Evolutionary conservation across 331 rosid genomes (phyloP).

Genomic region (Pyrus hybrid): DNA sequence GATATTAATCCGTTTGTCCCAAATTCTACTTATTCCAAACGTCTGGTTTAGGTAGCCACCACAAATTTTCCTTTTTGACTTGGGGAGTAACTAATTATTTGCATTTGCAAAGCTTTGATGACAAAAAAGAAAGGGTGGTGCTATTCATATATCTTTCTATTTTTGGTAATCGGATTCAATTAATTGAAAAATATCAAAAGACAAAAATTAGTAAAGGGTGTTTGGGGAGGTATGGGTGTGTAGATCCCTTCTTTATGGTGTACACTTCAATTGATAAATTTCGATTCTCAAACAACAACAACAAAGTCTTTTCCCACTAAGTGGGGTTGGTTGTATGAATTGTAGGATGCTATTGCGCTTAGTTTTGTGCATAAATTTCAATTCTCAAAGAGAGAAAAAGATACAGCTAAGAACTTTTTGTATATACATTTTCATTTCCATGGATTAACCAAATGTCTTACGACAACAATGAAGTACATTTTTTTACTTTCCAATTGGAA

Average conservation of each 20-base stretch:
- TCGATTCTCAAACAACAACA: no score
- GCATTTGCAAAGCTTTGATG: not conserved
- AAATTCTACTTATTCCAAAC: not conserved
- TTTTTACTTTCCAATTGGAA: not conserved
- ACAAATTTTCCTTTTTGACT: not conserved
- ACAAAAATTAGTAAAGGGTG: no score
- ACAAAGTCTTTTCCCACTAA: no score
- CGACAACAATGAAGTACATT: not conserved
- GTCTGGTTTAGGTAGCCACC: not conserved
- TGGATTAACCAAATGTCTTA: not conserved
- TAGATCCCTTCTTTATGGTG: no score
- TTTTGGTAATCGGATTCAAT: no score
- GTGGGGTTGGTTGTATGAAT: accelerated
- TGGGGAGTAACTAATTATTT: not conserved
- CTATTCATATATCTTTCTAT: no score
- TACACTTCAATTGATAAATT: no score
- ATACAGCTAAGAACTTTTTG: not conserved
- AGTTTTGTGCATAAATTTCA: not conserved
- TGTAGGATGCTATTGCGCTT: accelerated
- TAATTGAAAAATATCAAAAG: no score
- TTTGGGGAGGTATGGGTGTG: no score
- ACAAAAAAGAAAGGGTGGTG: not conserved
- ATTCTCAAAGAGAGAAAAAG: not conserved
- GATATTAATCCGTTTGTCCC: not conserved
- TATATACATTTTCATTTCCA: not conserved